These are phyloP conservation scores for Aspergillus cavernicola DNA, from an alignment of 495 filamentous ascomycete genomes.

Conservation along the genomic window DNA sequence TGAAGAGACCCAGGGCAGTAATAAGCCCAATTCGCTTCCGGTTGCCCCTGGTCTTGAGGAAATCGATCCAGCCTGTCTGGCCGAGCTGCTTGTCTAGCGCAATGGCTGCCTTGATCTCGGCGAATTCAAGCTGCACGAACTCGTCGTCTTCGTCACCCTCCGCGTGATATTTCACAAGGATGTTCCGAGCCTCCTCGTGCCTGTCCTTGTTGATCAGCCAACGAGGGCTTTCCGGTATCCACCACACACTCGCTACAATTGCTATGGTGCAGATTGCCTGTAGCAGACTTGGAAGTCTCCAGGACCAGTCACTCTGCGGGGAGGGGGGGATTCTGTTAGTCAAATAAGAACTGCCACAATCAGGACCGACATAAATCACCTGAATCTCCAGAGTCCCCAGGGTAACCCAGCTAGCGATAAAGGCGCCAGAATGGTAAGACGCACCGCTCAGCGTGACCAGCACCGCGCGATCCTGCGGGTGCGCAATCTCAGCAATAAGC, in stretches of 20 bases:
- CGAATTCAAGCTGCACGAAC: constrained; percentile 31
- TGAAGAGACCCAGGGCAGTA: neutral
- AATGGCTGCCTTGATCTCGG: constrained; percentile 49
- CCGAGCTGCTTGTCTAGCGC: neutral
- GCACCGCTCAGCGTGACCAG: neutral
- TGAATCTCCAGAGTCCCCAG: neutral
- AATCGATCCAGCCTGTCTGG: neutral
- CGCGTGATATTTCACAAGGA: constrained; percentile 38
- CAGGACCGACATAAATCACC: no score
- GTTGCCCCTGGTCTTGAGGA: constrained; percentile 1
- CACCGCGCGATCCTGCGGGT: constrained; percentile 3
- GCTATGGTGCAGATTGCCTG: neutral
- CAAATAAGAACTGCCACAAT: no score
- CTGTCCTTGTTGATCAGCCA: constrained; percentile 42
- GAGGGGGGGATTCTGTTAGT: neutral
- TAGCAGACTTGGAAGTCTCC: constrained; percentile 1
- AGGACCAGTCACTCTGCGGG: constrained; percentile 5
- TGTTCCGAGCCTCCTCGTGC: constrained; percentile 34
- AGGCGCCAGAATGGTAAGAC: neutral
- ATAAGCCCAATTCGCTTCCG: neutral
- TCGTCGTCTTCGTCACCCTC: constrained; percentile 23
- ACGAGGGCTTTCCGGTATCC: constrained; percentile 5
- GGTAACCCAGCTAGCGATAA: constrained; percentile 8
- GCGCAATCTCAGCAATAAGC: constrained; percentile 7
- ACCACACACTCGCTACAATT: neutral